phyloP scores from a whole-genome alignment of 169 alveolate genomes.

The Condylostoma magnum region DNA sequence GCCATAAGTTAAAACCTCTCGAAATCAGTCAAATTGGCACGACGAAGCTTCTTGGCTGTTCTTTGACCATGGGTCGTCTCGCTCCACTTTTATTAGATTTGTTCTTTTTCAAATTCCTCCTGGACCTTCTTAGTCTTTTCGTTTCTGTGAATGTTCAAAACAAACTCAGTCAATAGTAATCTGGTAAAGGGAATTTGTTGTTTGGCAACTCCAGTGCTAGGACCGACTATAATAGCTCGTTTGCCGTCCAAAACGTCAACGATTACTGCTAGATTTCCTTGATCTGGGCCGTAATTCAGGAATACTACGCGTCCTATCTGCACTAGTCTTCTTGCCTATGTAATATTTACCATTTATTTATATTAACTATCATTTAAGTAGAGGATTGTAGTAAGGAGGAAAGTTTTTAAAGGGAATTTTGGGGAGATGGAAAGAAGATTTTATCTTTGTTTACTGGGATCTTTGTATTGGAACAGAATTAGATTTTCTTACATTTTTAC shows the following conservation, averaged over 20 bases:
- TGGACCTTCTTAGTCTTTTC: conserved; percentile 19
- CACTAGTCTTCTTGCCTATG: conserved; percentile 61
- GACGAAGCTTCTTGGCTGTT: not conserved
- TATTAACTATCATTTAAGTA: no score
- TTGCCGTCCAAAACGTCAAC: conserved; percentile 70
- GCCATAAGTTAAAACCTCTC: conserved; percentile 30
- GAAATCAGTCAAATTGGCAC: conserved; percentile 26
- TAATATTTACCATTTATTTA: no score
- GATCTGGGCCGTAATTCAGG: conserved; percentile 69
- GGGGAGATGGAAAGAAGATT: no score
- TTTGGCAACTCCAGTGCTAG: conserved; percentile 66
- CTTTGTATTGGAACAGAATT: no score
- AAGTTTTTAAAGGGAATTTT: no score
- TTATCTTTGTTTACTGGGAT: no score
- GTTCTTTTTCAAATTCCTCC: not conserved
- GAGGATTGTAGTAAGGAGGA: no score
- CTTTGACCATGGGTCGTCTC: not conserved
- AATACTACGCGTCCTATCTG: conserved; percentile 75
- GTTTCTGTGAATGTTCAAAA: conserved; percentile 12
- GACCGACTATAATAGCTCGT: conserved; percentile 75
- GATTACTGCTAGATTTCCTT: conserved; percentile 68
- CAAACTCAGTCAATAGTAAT: conserved; percentile 64
- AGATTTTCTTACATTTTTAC: no score
- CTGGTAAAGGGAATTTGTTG: conserved; percentile 68
- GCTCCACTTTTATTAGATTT: conserved; percentile 11